Percentiles rank a stretch among this genome's conserved stretches.
Evolutionary conservation across 2,329 filamentous ascomycete genomes (phyloP).

Genomic region (Colletotrichum siamense): DNA sequence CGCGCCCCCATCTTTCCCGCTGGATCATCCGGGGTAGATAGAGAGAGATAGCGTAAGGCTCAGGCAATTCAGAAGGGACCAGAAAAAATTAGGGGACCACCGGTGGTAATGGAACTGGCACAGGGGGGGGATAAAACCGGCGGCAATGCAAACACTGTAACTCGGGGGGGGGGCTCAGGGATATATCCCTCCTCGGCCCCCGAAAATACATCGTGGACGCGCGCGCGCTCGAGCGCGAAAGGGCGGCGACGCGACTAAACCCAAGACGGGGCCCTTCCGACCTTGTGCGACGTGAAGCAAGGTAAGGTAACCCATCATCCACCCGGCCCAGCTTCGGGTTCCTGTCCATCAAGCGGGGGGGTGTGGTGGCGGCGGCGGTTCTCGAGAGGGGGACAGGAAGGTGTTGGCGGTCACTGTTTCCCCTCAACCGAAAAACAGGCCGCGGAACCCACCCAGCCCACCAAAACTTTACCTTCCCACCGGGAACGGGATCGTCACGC

Average conservation of each 20-base stretch:
- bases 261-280: not conserved
- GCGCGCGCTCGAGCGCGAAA: not conserved
- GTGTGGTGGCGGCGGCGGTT: not conserved
- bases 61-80: not conserved
- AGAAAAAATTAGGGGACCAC: not conserved
- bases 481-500: not conserved
- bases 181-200: not conserved
- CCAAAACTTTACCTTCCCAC: not conserved
- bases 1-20: not conserved
- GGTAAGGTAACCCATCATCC: not conserved
- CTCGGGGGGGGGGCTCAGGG: not conserved
- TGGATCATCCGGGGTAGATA: not conserved
- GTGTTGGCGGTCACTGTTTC: not conserved
- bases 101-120: not conserved
- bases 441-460: not conserved
- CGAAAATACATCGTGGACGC: not conserved
- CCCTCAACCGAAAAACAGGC: not conserved
- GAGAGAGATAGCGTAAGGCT: not conserved
- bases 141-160: not conserved
- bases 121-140: not conserved
- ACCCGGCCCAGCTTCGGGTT: not conserved
- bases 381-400: not conserved
- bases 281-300: not conserved
- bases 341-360: constrained; percentile 5
- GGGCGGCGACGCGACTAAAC: not conserved